Evolutionary conservation across 495 filamentous ascomycete species (phyloP).

Genomic region (Xylaria cubensis): DNA sequence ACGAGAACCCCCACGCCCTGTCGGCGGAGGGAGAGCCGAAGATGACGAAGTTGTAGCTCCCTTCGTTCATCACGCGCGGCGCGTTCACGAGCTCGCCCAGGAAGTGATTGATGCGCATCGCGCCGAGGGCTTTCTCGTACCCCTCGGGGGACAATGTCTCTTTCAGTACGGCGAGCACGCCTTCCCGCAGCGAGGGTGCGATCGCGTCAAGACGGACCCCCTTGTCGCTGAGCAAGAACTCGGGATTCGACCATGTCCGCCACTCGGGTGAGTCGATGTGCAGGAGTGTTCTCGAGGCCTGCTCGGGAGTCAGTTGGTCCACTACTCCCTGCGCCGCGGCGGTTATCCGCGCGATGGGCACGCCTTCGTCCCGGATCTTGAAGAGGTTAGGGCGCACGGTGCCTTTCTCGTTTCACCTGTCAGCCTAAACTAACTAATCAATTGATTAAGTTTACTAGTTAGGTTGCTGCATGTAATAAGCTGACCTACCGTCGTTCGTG

Average conservation of each 20-base stretch:
- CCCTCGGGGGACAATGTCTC: conserved; percentile 69
- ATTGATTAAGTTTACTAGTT: neutral
- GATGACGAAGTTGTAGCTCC: conserved; percentile 73
- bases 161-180: conserved; percentile 61
- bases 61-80: conserved; percentile 70
- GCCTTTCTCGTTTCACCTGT: conserved; percentile 44
- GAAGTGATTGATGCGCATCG: conserved; percentile 81
- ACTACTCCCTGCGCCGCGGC: conserved; percentile 53
- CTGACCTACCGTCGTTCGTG: conserved; percentile 66
- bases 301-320: conserved; percentile 50
- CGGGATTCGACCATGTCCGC: conserved; percentile 79
- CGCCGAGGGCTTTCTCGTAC: conserved; percentile 70
- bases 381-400: conserved; percentile 63
- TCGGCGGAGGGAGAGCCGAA: conserved; percentile 65
- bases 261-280: conserved; percentile 75
- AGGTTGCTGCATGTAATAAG: neutral
- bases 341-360: conserved; percentile 64
- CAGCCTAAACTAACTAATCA: neutral
- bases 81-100: conserved; percentile 70
- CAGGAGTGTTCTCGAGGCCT: conserved; percentile 56
- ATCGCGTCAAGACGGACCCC: conserved; percentile 72
- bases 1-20: conserved; percentile 72
- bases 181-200: conserved; percentile 45
- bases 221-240: conserved; percentile 67
- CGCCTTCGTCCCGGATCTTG: conserved; percentile 64